These are phyloP conservation scores for Lathyrus oleraceus DNA, from an alignment of 306 rosid genomes.

Conservation along the genomic window DNA sequence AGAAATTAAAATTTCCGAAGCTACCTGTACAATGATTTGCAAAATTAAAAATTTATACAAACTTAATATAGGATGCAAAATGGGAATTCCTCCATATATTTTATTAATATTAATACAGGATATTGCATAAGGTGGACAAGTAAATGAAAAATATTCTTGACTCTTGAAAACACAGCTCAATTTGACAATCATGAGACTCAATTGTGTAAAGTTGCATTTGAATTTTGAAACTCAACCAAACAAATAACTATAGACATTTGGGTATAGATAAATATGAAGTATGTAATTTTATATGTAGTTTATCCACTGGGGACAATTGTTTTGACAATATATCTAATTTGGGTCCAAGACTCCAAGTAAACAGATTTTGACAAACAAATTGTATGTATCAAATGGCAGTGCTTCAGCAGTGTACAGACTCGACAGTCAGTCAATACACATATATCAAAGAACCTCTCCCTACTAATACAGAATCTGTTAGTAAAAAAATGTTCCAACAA, in stretches of 20 bases:
- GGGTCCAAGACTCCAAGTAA: background rate
- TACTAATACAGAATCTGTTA: background rate
- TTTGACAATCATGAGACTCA: conserved; percentile 19
- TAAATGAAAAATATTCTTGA: background rate
- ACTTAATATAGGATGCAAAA: background rate
- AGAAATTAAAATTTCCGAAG: background rate
- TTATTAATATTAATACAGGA: background rate
- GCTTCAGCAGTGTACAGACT: background rate
- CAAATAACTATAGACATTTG: conserved; percentile 7
- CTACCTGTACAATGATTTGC: background rate
- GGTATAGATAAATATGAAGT: conserved; percentile 9
- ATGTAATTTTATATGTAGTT: background rate
- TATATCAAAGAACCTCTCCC: conserved; percentile 10
- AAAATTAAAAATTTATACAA: background rate
- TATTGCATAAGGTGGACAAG: background rate
- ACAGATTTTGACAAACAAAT: conserved; percentile 18
- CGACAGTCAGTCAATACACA: background rate
- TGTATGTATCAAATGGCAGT: background rate
- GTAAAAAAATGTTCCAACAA: conserved; percentile 19
- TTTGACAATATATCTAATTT: background rate
- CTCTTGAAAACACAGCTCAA: background rate
- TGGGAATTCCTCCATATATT: conserved; percentile 1
- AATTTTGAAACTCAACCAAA: conserved; percentile 26
- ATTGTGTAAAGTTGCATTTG: background rate
- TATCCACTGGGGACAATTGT: conserved; percentile 1